A percentile compares a stretch with the other conserved stretches of the same genome.
Evolutionary conservation across 768 basidiomycete genomes (phyloP).

Genomic region (Leccinum imitatum): DNA sequence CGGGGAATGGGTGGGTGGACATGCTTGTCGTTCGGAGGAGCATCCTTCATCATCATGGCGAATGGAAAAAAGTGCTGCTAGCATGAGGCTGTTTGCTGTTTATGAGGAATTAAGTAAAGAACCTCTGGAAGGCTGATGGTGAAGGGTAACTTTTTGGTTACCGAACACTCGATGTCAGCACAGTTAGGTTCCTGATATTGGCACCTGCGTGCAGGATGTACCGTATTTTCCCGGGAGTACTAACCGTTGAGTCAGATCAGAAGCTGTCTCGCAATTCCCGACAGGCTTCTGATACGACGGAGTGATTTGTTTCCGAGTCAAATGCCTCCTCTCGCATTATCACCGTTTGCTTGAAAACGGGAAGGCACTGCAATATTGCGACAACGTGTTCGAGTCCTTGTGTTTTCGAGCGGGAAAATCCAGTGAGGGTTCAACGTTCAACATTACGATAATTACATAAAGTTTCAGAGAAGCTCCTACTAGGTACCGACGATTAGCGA

Average conservation of each 20-base stretch:
- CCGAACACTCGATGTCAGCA: not conserved
- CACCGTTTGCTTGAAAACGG: not conserved
- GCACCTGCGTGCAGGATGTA: not conserved
- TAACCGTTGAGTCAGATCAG: not conserved
- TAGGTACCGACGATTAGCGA: too few relatives aligned
- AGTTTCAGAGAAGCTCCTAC: not conserved
- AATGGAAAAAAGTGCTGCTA: not conserved
- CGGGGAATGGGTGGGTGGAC: slow-evolving; percentile 4
- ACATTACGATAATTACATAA: too few relatives aligned
- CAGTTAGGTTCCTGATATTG: not conserved
- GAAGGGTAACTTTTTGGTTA: not conserved
- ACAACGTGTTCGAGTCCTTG: not conserved
- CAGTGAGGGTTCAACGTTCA: too few relatives aligned
- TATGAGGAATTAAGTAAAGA: not conserved
- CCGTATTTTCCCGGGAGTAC: not conserved
- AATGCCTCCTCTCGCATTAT: not conserved
- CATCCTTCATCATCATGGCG: not conserved
- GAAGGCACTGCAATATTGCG: not conserved
- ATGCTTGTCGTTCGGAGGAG: not conserved
- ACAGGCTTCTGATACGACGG: not conserved
- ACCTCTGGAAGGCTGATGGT: not conserved
- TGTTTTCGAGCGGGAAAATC: too few relatives aligned
- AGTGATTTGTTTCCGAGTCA: not conserved
- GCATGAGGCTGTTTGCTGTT: not conserved
- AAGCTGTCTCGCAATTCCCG: not conserved